Percentiles rank a stretch among this genome's conserved stretches.
Conservation (phyloP, 306 rosid species). For the Citrullus colocynthis region DNA sequence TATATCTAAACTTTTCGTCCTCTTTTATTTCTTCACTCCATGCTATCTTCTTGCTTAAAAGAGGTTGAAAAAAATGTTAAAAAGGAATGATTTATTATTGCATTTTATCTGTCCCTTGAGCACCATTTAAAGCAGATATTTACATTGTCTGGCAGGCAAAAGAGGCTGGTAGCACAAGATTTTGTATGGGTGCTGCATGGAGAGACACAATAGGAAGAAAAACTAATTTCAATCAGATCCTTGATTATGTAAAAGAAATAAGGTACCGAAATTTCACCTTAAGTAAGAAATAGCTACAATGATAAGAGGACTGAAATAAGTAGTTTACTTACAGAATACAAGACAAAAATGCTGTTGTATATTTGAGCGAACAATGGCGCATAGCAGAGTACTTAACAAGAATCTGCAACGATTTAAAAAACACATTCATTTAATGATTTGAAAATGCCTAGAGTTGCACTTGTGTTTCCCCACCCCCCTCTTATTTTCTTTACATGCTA, state of each 20-base stretch:
- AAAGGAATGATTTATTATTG: background rate
- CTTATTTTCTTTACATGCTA: background rate
- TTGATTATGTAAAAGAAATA: slow-evolving; percentile 75
- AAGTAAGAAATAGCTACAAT: background rate
- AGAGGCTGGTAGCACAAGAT: slow-evolving; percentile 97
- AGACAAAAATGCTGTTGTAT: background rate
- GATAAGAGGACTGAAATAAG: background rate
- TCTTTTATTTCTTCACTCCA: background rate
- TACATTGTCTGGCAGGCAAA: slow-evolving; percentile 54
- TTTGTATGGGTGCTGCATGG: slow-evolving; percentile 99
- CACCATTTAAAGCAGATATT: slow-evolving; percentile 8
- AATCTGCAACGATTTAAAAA: background rate
- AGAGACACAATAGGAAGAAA: slow-evolving; percentile 90
- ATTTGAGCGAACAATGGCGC: background rate
- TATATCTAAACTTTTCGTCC: background rate
- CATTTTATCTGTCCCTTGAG: background rate
- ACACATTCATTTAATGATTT: background rate
- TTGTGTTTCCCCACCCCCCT: background rate
- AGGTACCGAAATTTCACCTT: slow-evolving; percentile 33
- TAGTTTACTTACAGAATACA: background rate
- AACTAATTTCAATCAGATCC: slow-evolving; percentile 81
- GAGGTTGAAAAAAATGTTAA: background rate
- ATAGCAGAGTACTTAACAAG: background rate
- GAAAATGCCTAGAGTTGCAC: background rate
- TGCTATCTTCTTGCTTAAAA: background rate